These are phyloP conservation scores for Penicillium frequentans DNA, from an alignment of 2,329 filamentous ascomycete genomes.

Conservation along the genomic window DNA sequence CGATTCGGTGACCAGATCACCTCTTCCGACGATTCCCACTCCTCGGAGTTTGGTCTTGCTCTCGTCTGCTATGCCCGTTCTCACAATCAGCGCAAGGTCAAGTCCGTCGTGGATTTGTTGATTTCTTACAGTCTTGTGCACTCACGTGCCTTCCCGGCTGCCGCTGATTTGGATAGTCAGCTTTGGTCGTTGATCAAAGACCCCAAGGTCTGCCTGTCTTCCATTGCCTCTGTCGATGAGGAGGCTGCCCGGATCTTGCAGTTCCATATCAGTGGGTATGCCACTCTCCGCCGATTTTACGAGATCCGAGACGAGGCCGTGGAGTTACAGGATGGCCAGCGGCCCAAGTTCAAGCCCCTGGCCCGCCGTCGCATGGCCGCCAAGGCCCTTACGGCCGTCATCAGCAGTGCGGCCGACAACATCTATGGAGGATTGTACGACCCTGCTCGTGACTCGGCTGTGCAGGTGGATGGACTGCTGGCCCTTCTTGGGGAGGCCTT, in stretches of 20 bases:
- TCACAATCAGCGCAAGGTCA: slow-evolving; percentile 74
- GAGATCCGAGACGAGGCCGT: slow-evolving; percentile 75
- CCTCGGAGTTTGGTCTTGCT: slow-evolving; percentile 78
- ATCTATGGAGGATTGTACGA: slow-evolving; percentile 91
- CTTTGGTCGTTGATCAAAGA: slow-evolving; percentile 69
- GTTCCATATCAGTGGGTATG: slow-evolving; percentile 86
- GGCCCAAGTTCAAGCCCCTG: slow-evolving; percentile 52
- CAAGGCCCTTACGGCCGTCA: slow-evolving; percentile 74
- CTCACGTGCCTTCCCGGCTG: slow-evolving; percentile 74
- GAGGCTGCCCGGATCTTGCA: slow-evolving; percentile 82
- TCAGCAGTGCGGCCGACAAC: slow-evolving; percentile 82
- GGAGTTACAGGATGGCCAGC: slow-evolving; percentile 36
- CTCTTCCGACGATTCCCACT: slow-evolving; percentile 63
- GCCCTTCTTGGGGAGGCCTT: slow-evolving; percentile 81
- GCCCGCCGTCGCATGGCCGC: slow-evolving; percentile 69
- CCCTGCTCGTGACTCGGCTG: slow-evolving; percentile 73
- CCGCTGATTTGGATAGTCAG: slow-evolving; percentile 69
- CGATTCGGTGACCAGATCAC: slow-evolving; percentile 79
- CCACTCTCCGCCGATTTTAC: slow-evolving; percentile 86
- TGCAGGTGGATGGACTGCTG: slow-evolving; percentile 84
- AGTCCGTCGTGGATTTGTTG: slow-evolving; percentile 80
- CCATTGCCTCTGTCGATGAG: slow-evolving; percentile 71
- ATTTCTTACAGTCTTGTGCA: slow-evolving; percentile 85
- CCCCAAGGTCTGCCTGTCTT: slow-evolving; percentile 69
- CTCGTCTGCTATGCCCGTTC: slow-evolving; percentile 89